These are phyloP conservation scores for Apiospora marii DNA, from an alignment of 2,329 filamentous ascomycete species.

Conservation along the genomic window DNA sequence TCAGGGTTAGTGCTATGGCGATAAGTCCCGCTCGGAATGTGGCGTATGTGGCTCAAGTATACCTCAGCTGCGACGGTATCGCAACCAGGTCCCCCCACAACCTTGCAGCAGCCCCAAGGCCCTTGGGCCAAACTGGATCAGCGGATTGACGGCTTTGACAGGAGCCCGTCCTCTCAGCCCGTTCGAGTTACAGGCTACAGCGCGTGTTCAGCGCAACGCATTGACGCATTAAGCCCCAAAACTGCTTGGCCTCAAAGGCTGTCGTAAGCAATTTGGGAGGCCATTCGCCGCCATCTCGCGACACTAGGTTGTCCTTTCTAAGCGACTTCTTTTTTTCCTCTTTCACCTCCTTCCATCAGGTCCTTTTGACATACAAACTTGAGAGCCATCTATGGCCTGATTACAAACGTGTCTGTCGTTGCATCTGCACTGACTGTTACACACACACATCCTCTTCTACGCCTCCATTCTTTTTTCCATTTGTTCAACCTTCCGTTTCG, in stretches of 20 bases:
- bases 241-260: slow-evolving; percentile 15
- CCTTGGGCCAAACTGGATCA: not conserved
- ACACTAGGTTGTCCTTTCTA: not conserved
- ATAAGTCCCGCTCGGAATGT: slow-evolving; percentile 10
- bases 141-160: not conserved
- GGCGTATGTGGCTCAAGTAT: slow-evolving; percentile 3
- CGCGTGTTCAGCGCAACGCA: slow-evolving; percentile 6
- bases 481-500: slow-evolving; percentile 23
- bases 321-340: not conserved
- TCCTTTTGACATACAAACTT: not conserved
- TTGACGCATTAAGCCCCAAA: slow-evolving; percentile 14
- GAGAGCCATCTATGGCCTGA: slow-evolving; percentile 27
- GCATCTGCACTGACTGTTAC: slow-evolving; percentile 27
- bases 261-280: slow-evolving; percentile 16
- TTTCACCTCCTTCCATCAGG: slow-evolving; percentile 3
- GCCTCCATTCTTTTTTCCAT: slow-evolving; percentile 22
- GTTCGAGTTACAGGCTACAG: slow-evolving; percentile 3
- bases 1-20: slow-evolving; percentile 9
- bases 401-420: slow-evolving; percentile 23
- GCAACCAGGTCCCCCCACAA: not conserved
- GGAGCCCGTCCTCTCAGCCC: not conserved
- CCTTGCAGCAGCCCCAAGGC: not conserved
- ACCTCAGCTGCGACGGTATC: not conserved
- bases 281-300: not conserved
- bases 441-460: slow-evolving; percentile 22